phyloP scores from a whole-genome alignment of 164 flowering plant genomes.

The Vitis rupestris region DNA sequence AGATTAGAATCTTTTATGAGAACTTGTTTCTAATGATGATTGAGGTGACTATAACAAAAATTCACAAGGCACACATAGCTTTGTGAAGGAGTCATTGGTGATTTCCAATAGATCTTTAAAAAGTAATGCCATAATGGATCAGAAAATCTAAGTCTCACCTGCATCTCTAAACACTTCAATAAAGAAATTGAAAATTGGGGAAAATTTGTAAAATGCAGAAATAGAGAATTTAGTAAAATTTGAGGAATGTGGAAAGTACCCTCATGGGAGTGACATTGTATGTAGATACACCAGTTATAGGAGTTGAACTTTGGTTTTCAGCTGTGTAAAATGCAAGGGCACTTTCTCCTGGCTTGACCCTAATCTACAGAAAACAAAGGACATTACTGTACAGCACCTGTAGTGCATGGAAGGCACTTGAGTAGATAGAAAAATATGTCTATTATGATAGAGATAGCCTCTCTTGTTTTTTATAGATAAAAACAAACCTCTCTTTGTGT shows the following conservation, averaged over 20 bases:
- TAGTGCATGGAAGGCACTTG: background rate
- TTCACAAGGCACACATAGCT: too few relatives aligned
- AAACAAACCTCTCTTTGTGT: constrained; percentile 85
- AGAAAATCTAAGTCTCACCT: background rate
- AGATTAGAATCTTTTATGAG: too few relatives aligned
- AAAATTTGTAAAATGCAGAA: too few relatives aligned
- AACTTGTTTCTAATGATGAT: too few relatives aligned
- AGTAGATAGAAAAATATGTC: background rate
- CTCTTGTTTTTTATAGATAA: background rate
- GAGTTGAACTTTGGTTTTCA: constrained; percentile 81
- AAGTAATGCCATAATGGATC: too few relatives aligned
- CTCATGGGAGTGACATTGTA: constrained; percentile 99
- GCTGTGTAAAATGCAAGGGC: constrained; percentile 99
- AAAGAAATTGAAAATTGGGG: background rate
- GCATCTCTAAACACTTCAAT: background rate
- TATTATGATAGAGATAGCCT: background rate
- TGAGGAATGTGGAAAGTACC: constrained; percentile 34
- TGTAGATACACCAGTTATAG: constrained; percentile 90
- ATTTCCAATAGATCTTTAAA: too few relatives aligned
- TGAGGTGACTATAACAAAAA: too few relatives aligned
- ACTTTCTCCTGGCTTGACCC: constrained; percentile 97
- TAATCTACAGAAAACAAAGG: constrained; percentile 50
- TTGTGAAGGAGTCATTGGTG: too few relatives aligned
- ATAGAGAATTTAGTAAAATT: too few relatives aligned
- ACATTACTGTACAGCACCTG: background rate